phyloP scores from a whole-genome alignment of 257 asterid genomes.

The Ocimum tenuiflorum region DNA sequence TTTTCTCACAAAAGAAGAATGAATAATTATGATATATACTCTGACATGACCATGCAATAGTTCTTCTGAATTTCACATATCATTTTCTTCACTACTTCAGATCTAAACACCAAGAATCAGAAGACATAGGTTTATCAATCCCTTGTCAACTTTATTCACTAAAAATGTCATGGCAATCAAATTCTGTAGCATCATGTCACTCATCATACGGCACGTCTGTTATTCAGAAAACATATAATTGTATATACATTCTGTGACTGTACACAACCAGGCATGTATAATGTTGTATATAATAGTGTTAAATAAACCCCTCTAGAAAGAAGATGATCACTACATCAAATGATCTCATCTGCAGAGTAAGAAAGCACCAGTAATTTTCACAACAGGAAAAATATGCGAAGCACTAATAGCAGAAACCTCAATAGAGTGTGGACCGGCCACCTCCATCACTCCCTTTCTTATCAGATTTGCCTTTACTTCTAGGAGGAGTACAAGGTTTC shows the following conservation, averaged over 20 bases:
- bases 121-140: background rate
- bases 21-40: too few relatives aligned
- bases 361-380: background rate
- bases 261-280: slow-evolving; percentile 20
- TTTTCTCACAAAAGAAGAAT: background rate
- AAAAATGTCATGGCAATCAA: slow-evolving; percentile 7
- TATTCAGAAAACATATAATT: slow-evolving; percentile 6
- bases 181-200: slow-evolving; percentile 15
- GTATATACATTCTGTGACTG: slow-evolving; percentile 27
- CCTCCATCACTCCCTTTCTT: slow-evolving; percentile 26
- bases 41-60: too few relatives aligned
- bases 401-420: slow-evolving; percentile 15
- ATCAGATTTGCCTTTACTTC: slow-evolving; percentile 36
- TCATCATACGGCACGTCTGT: slow-evolving; percentile 2
- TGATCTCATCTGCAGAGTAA: background rate
- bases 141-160: slow-evolving; percentile 11
- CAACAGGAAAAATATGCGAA: background rate
- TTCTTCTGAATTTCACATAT: background rate
- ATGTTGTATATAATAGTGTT: slow-evolving; percentile 1
- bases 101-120: background rate
- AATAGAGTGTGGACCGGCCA: slow-evolving; percentile 17
- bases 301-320: slow-evolving; percentile 6
- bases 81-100: background rate
- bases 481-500: slow-evolving; percentile 52
- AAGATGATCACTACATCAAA: background rate